Evolutionary conservation across 2,329 filamentous ascomycete species (phyloP).

Genomic region (Cucurbitaria berberidis): DNA sequence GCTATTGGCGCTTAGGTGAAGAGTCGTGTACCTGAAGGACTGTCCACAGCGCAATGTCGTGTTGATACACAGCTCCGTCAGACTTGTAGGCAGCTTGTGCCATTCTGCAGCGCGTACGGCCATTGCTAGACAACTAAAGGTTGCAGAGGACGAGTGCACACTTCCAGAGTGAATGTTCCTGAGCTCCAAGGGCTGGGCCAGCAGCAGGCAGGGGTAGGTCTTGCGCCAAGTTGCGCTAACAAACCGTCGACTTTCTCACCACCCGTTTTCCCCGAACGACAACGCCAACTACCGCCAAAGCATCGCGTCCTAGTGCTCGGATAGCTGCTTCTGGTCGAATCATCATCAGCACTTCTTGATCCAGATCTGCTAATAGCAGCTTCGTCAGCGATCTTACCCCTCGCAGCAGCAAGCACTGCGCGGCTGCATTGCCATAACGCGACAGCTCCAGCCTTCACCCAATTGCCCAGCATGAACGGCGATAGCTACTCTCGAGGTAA

Average conservation of each 20-base stretch:
- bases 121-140: slow-evolving; percentile 37
- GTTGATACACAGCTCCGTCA: slow-evolving; percentile 90
- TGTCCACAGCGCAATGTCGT: slow-evolving; percentile 94
- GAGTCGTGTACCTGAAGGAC: slow-evolving; percentile 70
- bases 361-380: slow-evolving; percentile 23
- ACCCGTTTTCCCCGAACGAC: slow-evolving; percentile 19
- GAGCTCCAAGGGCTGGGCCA: slow-evolving; percentile 1
- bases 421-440: slow-evolving; percentile 17
- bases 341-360: slow-evolving; percentile 14
- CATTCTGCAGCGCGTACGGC: slow-evolving; percentile 71
- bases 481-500: slow-evolving; percentile 82
- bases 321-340: slow-evolving; percentile 13
- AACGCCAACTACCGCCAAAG: slow-evolving; percentile 16
- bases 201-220: slow-evolving; percentile 13
- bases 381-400: slow-evolving; percentile 14
- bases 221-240: slow-evolving; percentile 25
- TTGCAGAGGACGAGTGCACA: neutral
- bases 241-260: slow-evolving; percentile 24
- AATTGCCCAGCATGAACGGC: slow-evolving; percentile 73
- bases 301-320: slow-evolving; percentile 25
- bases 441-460: slow-evolving; percentile 17
- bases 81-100: slow-evolving; percentile 81
- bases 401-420: slow-evolving; percentile 12
- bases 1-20: neutral
- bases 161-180: neutral